Evolutionary conservation across 148 eudicot species (phyloP).

Genomic region (Diospyros kaki): DNA sequence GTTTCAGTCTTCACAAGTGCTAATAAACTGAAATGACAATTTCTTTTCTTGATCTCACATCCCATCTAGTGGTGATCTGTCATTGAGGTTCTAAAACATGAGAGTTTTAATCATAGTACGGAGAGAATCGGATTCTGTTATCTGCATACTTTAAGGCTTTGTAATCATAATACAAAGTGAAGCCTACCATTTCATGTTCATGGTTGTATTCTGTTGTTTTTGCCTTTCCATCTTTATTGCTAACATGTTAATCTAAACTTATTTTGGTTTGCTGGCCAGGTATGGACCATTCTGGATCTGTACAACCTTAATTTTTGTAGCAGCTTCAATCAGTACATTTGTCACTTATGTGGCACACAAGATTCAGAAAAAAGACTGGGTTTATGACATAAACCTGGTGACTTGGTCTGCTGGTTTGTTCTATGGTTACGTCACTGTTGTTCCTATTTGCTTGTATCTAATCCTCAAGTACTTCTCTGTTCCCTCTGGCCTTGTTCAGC

Average conservation of each 20-base stretch:
- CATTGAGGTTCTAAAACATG: background rate
- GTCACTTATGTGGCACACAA: constrained; percentile 85
- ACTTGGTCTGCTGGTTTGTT: constrained; percentile 98
- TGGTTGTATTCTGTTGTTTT: background rate
- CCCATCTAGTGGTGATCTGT: background rate
- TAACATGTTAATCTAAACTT: background rate
- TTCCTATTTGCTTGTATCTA: constrained; percentile 72
- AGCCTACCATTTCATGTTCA: background rate
- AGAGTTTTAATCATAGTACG: too few relatives aligned
- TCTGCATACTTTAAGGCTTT: background rate
- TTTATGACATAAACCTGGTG: constrained; percentile 84
- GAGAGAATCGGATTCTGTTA: background rate
- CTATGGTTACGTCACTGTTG: constrained; percentile 85
- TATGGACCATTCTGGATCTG: constrained; percentile 99
- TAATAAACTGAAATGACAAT: too few relatives aligned
- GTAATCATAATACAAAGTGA: too few relatives aligned
- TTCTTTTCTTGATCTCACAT: background rate
- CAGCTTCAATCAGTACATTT: constrained; percentile 92
- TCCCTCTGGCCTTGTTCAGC: constrained; percentile 89
- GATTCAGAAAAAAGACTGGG: constrained; percentile 76
- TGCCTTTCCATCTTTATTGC: background rate
- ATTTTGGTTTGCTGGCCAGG: constrained; percentile 33
- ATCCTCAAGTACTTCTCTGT: constrained; percentile 96
- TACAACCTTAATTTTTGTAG: constrained; percentile 89
- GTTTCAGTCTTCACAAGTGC: too few relatives aligned